These are phyloP conservation scores for Penicillium waksmanii DNA, from an alignment of 495 filamentous ascomycete species.

Conservation along the genomic window DNA sequence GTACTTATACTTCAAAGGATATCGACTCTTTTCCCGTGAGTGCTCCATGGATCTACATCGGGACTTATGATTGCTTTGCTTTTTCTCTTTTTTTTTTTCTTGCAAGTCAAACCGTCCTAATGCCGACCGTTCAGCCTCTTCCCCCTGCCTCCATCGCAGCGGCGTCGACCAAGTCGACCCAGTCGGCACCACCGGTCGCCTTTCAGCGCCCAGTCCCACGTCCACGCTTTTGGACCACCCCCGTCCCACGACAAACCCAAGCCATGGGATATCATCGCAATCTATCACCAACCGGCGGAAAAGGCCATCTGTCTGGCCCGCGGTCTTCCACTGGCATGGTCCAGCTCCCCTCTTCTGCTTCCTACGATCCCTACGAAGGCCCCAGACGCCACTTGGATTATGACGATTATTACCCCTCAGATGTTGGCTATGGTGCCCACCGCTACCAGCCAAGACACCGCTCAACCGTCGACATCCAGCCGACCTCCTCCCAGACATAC, in stretches of 20 bases:
- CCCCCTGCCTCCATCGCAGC: background rate
- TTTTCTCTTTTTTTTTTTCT: background rate
- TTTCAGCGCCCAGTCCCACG: constrained; percentile 7
- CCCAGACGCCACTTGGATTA: constrained; percentile 33
- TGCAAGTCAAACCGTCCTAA: background rate
- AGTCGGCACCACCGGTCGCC: background rate
- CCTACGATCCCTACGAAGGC: constrained; percentile 40
- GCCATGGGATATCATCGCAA: constrained; percentile 19
- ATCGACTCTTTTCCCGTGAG: background rate
- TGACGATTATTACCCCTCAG: constrained; percentile 41
- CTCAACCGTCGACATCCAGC: constrained; percentile 42
- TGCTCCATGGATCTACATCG: constrained; percentile 4
- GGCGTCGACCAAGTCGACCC: constrained; percentile 3
- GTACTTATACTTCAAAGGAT: constrained; percentile 4
- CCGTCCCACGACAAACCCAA: constrained; percentile 1
- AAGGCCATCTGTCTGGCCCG: constrained; percentile 40
- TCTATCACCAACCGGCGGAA: constrained; percentile 40
- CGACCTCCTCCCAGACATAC: constrained; percentile 39
- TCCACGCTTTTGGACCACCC: constrained; percentile 3
- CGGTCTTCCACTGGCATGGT: constrained; percentile 54
- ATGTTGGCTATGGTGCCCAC: constrained; percentile 38
- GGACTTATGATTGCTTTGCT: background rate
- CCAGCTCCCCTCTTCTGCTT: constrained; percentile 32
- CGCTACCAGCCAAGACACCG: constrained; percentile 30
- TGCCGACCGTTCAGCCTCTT: background rate